A percentile compares a stretch with the other conserved stretches of the same genome.
Evolutionary conservation across 495 filamentous ascomycete genomes (phyloP).

Genomic region (Penicillium waksmanii): DNA sequence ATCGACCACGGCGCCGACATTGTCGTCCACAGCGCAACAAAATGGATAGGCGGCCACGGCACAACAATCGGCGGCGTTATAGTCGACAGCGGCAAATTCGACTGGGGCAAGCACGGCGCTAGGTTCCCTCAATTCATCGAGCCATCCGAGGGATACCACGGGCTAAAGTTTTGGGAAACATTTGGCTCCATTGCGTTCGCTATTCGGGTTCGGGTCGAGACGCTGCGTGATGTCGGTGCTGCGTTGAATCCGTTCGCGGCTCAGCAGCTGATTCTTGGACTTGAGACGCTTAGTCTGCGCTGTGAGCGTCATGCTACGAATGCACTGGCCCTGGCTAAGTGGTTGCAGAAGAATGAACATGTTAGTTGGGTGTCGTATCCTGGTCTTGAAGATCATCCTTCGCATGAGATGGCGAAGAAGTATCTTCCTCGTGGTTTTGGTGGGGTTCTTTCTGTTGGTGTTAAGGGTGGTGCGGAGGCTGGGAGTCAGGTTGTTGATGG

Average conservation of each 20-base stretch:
- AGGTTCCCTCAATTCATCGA: constrained; percentile 95
- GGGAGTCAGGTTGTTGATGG: constrained; percentile 89
- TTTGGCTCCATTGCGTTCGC: constrained; percentile 86
- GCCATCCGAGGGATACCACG: constrained; percentile 92
- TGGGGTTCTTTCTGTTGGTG: constrained; percentile 89
- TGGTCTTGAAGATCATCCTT: constrained; percentile 80
- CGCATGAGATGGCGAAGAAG: constrained; percentile 82
- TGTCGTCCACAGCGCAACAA: constrained; percentile 93
- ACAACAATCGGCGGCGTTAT: constrained; percentile 93
- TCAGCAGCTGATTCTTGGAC: constrained; percentile 87
- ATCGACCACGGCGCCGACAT: constrained; percentile 96
- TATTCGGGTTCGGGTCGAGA: constrained; percentile 81
- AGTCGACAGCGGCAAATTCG: constrained; percentile 91
- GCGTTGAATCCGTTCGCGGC: constrained; percentile 91
- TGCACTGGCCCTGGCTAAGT: constrained; percentile 76
- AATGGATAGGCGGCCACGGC: constrained; percentile 98
- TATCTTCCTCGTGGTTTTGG: constrained; percentile 89
- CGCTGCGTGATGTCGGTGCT: constrained; percentile 85
- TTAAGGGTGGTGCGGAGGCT: constrained; percentile 82
- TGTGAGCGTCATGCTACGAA: constrained; percentile 89
- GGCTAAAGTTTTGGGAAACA: constrained; percentile 95
- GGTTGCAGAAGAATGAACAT: constrained; percentile 80
- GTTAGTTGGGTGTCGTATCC: constrained; percentile 96
- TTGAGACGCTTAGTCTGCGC: constrained; percentile 88
- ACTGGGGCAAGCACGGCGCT: constrained; percentile 88